These are phyloP conservation scores for Mariannaea elegans DNA, from an alignment of 2,329 filamentous ascomycete genomes.

Conservation along the genomic window DNA sequence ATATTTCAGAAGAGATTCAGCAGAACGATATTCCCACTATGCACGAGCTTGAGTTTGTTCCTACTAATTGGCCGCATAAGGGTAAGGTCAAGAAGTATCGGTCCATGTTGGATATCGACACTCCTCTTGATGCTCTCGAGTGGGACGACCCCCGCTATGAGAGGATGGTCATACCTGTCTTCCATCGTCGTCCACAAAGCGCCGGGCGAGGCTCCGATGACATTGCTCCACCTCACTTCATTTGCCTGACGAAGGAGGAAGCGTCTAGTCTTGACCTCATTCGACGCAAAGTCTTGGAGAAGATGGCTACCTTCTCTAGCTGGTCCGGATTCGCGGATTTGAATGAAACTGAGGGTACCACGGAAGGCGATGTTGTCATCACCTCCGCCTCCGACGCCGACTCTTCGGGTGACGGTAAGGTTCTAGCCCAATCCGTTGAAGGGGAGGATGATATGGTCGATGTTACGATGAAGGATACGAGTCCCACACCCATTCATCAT, in stretches of 20 bases:
- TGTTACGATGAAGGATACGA: conserved; percentile 79
- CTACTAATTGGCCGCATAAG: conserved; percentile 79
- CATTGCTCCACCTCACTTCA: conserved; percentile 69
- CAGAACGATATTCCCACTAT: conserved; percentile 73
- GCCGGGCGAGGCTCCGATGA: conserved; percentile 43
- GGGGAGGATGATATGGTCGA: conserved; percentile 93
- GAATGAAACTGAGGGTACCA: conserved; percentile 57
- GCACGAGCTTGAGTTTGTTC: conserved; percentile 79
- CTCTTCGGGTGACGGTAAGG: conserved; percentile 73
- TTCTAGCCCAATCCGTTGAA: conserved; percentile 81
- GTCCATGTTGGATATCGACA: conserved; percentile 60
- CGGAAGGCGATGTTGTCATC: conserved; percentile 75
- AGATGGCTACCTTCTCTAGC: conserved; percentile 80
- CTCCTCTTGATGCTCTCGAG: conserved; percentile 54
- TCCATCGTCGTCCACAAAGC: conserved; percentile 63
- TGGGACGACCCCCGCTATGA: conserved; percentile 72
- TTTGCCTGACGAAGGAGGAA: conserved; percentile 79
- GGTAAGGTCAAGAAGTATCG: conserved; percentile 54
- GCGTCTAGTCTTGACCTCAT: conserved; percentile 73
- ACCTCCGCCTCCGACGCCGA: conserved; percentile 71
- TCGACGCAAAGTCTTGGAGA: conserved; percentile 80
- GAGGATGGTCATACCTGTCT: conserved; percentile 74
- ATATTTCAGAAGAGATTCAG: conserved; percentile 77
- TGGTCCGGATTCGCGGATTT: conserved; percentile 68
- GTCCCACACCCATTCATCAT: conserved; percentile 26